Evolutionary conservation across 495 filamentous ascomycete genomes (phyloP).

Genomic region (Tetracladium marchalianum): DNA sequence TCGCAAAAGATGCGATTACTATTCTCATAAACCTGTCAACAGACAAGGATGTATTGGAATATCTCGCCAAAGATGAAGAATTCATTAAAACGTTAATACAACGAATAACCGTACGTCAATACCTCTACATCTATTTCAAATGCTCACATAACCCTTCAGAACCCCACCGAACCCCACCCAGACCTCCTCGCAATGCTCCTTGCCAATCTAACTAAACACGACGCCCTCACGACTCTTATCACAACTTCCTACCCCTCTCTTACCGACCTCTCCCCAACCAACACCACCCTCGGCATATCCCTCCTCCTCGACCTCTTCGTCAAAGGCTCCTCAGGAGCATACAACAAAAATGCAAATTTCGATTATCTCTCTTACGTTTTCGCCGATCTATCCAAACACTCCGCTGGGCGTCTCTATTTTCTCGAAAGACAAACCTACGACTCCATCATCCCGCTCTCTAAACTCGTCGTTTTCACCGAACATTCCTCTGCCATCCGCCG

Average conservation of each 20-base stretch:
- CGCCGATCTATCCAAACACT: slow-evolving; percentile 77
- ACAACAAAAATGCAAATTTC: slow-evolving; percentile 80
- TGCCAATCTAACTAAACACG: slow-evolving; percentile 79
- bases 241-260: slow-evolving; percentile 52
- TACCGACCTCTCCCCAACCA: slow-evolving; percentile 52
- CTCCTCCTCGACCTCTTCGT: slow-evolving; percentile 95
- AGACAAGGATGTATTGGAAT: slow-evolving; percentile 61
- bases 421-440: slow-evolving; percentile 65
- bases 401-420: slow-evolving; percentile 68
- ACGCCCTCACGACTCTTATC: slow-evolving; percentile 56
- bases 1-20: slow-evolving; percentile 83
- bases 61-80: slow-evolving; percentile 65
- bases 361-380: slow-evolving; percentile 92
- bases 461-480: slow-evolving; percentile 87
- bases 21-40: slow-evolving; percentile 87
- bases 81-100: slow-evolving; percentile 66
- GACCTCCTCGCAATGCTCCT: slow-evolving; percentile 85
- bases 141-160: slow-evolving; percentile 21
- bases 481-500: slow-evolving; percentile 68
- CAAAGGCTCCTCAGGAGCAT: slow-evolving; percentile 66
- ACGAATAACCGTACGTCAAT: slow-evolving; percentile 63
- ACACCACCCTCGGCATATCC: slow-evolving; percentile 54
- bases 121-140: slow-evolving; percentile 1
- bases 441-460: slow-evolving; percentile 68
- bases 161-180: slow-evolving; percentile 55